phyloP scores from a whole-genome alignment of 1,284 basidiomycete species.

The Porogramme epimiltina region DNA sequence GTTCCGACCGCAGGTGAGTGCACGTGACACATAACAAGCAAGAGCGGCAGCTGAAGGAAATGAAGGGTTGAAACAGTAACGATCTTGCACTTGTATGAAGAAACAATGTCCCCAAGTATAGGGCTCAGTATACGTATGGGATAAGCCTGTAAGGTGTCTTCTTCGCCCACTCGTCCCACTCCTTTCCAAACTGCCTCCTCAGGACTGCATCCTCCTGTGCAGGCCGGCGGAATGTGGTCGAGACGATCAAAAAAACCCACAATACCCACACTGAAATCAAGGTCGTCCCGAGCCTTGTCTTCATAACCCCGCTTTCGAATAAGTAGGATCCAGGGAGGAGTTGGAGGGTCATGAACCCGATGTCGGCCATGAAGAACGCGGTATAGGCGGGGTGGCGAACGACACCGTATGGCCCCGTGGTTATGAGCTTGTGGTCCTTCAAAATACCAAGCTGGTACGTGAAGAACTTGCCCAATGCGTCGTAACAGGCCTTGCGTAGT shows the following conservation, averaged over 20 bases:
- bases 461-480: not conserved
- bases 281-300: not conserved
- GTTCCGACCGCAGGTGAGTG: too few relatives aligned
- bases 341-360: too few relatives aligned
- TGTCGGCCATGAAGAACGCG: not conserved
- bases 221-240: conserved; percentile 6
- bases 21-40: too few relatives aligned
- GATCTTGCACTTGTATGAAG: too few relatives aligned
- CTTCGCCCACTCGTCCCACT: conserved; percentile 24
- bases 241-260: conserved; percentile 7
- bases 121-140: conserved; percentile 13
- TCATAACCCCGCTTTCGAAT: not conserved
- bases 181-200: conserved; percentile 16
- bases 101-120: too few relatives aligned
- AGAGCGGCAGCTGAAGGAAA: too few relatives aligned
- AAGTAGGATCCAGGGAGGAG: too few relatives aligned
- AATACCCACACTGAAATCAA: conserved; percentile 7
- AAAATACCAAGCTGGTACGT: conserved; percentile 3
- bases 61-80: too few relatives aligned
- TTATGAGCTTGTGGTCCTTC: conserved; percentile 3
- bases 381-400: conserved; percentile 10
- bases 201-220: conserved; percentile 14
- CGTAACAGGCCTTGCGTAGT: not conserved
- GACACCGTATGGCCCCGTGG: not conserved
- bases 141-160: conserved; percentile 18